phyloP scores from a whole-genome alignment of 2,329 filamentous ascomycete species.

The Lecanosticta acicola region DNA sequence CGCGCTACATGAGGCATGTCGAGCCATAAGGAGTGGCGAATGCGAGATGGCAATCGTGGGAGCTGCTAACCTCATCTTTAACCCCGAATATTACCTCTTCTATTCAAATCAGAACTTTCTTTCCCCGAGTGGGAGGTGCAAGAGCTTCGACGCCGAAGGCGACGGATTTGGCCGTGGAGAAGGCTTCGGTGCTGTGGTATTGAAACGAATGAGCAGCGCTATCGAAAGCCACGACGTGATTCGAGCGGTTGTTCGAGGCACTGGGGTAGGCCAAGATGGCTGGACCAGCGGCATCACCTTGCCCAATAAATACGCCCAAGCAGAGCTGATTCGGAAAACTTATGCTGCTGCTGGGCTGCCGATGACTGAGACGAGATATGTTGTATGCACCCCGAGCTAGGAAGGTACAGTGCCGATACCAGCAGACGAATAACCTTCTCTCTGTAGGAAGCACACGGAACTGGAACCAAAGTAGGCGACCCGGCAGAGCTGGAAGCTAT shows the following conservation, averaged over 20 bases:
- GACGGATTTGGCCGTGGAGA: constrained; percentile 53
- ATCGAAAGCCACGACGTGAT: constrained; percentile 7
- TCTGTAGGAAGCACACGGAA: too few relatives aligned
- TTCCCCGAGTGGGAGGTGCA: too few relatives aligned
- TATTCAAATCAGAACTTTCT: too few relatives aligned
- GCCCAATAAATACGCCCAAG: constrained; percentile 34
- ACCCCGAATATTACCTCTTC: too few relatives aligned
- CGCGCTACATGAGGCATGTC: constrained; percentile 32
- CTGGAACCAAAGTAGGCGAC: constrained; percentile 12
- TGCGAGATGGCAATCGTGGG: constrained; percentile 15
- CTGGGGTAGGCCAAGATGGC: constrained; percentile 36
- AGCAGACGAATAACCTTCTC: too few relatives aligned
- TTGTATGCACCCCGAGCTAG: constrained; percentile 30
- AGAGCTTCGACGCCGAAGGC: too few relatives aligned
- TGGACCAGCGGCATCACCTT: constrained; percentile 33
- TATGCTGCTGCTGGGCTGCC: constrained; percentile 8
- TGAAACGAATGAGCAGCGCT: constrained; percentile 4
- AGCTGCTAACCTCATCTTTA: constrained; percentile 27
- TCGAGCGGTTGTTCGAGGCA: constrained; percentile 34
- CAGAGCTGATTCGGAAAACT: constrained; percentile 11
- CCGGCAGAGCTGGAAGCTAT: constrained; percentile 21
- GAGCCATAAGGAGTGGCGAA: constrained; percentile 24
- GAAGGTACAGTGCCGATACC: constrained; percentile 14
- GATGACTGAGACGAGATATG: constrained; percentile 3
- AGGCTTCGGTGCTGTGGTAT: constrained; percentile 38